Evolutionary conservation across 2,329 filamentous ascomycete genomes (phyloP).

Genomic region (Sporothrix euskadiensis): DNA sequence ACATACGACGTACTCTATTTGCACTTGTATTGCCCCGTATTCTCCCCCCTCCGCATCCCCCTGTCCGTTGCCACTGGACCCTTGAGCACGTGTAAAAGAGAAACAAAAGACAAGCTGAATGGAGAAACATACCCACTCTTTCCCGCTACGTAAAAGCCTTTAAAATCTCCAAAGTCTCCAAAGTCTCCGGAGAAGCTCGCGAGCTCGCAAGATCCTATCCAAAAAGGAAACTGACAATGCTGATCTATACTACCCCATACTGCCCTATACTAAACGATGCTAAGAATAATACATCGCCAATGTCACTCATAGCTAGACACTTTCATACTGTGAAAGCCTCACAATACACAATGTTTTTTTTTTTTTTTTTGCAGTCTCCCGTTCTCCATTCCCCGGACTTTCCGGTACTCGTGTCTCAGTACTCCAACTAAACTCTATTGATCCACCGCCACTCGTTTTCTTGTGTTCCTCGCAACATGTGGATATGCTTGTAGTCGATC

Average conservation of each 20-base stretch:
- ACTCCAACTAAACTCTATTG: background rate
- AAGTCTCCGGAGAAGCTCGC: background rate
- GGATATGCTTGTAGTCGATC: background rate
- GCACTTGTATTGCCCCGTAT: background rate
- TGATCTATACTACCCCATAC: background rate
- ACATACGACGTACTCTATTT: background rate
- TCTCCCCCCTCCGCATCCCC: background rate
- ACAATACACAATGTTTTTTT: background rate
- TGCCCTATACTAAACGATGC: background rate
- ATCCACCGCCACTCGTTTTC: background rate
- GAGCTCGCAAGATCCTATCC: background rate
- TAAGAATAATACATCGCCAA: background rate
- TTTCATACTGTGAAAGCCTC: background rate
- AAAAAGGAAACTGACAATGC: background rate
- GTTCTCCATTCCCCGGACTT: background rate
- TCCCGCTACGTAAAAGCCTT: background rate
- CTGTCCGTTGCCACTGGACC: background rate
- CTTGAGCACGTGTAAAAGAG: background rate
- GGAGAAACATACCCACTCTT: background rate
- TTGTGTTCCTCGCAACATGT: background rate
- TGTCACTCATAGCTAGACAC: no score
- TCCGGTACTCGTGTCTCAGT: background rate
- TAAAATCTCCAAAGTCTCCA: background rate
- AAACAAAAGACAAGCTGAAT: background rate
- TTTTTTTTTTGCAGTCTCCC: background rate